Evolutionary conservation across 2,329 filamentous ascomycete species (phyloP).

Genomic region (Neurospora sp.): DNA sequence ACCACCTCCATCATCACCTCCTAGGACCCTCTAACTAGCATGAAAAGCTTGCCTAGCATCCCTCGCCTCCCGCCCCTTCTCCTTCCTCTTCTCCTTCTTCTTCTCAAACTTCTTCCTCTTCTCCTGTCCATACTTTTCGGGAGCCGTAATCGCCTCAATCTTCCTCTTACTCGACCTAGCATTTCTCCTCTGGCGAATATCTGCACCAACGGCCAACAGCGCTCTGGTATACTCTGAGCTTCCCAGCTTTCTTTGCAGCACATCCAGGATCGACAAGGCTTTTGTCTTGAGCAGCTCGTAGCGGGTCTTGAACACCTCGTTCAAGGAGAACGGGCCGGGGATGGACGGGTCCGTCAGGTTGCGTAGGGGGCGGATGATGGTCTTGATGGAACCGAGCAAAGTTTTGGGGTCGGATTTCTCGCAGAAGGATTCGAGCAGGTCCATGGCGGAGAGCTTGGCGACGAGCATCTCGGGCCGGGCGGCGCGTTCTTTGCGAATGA

Average conservation of each 20-base stretch:
- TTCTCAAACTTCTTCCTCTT: slow-evolving; percentile 79
- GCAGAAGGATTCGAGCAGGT: slow-evolving; percentile 62
- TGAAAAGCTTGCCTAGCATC: slow-evolving; percentile 23
- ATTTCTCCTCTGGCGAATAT: slow-evolving; percentile 62
- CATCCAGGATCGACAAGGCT: slow-evolving; percentile 68
- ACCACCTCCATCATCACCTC: neutral
- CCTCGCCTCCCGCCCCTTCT: slow-evolving; percentile 63
- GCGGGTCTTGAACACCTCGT: slow-evolving; percentile 57
- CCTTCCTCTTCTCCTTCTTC: slow-evolving; percentile 76
- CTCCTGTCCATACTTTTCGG: slow-evolving; percentile 65
- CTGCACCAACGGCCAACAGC: slow-evolving; percentile 61
- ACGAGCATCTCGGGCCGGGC: slow-evolving; percentile 55
- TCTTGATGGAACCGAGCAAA: slow-evolving; percentile 53
- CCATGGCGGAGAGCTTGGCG: slow-evolving; percentile 67
- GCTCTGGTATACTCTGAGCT: slow-evolving; percentile 68
- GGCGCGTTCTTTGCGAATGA: slow-evolving; percentile 66
- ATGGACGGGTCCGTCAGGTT: slow-evolving; percentile 77
- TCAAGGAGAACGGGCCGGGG: slow-evolving; percentile 58
- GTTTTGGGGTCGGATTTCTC: slow-evolving; percentile 48
- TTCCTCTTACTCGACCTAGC: slow-evolving; percentile 74
- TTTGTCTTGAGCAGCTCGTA: slow-evolving; percentile 64
- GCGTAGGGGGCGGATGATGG: slow-evolving; percentile 54
- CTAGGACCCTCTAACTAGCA: neutral
- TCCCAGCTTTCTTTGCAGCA: slow-evolving; percentile 77
- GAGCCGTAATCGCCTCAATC: slow-evolving; percentile 75